phyloP scores from a whole-genome alignment of 2,329 filamentous ascomycete species.

The Nothophaeocryptopus gaeumannii region DNA sequence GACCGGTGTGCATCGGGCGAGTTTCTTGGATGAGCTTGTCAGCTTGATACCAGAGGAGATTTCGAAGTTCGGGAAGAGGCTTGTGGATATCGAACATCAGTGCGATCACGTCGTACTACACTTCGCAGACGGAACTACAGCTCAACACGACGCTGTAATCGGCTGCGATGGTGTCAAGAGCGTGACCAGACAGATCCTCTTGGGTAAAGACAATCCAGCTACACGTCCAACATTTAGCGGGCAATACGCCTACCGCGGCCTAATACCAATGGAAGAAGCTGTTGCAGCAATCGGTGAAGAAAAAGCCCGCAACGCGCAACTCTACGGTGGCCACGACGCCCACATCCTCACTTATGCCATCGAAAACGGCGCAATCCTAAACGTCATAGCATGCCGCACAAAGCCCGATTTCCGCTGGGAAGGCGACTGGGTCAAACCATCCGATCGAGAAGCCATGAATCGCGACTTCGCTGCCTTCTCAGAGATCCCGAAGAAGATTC shows the following conservation, averaged over 20 bases:
- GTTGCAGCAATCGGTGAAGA: constrained; percentile 19
- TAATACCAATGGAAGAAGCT: constrained; percentile 54
- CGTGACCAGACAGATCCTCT: constrained; percentile 50
- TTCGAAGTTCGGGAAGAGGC: constrained; percentile 26
- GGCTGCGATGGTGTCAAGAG: constrained; percentile 65
- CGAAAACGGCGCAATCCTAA: constrained; percentile 54
- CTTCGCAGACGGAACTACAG: constrained; percentile 47
- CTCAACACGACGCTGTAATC: constrained; percentile 49
- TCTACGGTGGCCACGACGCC: constrained; percentile 46
- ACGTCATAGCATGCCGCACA: constrained; percentile 52
- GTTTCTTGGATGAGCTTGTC: constrained; percentile 41
- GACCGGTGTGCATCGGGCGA: constrained; percentile 35
- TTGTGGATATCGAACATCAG: constrained; percentile 25
- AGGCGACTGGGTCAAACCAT: constrained; percentile 40
- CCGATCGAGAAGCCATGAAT: constrained; percentile 21
- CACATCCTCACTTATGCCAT: constrained; percentile 63
- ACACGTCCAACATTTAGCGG: constrained; percentile 51
- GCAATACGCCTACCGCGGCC: constrained; percentile 60
- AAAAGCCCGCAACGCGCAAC: constrained; percentile 18
- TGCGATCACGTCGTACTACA: constrained; percentile 33
- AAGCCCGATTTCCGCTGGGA: constrained; percentile 27
- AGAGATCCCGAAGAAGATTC: constrained; percentile 35
- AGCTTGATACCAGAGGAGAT: constrained; percentile 38
- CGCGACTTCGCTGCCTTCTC: constrained; percentile 46
- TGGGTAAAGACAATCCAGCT: constrained; percentile 48